Evolutionary conservation across 2,329 filamentous ascomycete species (phyloP).

Genomic region (Dendrostoma leiphaemia): DNA sequence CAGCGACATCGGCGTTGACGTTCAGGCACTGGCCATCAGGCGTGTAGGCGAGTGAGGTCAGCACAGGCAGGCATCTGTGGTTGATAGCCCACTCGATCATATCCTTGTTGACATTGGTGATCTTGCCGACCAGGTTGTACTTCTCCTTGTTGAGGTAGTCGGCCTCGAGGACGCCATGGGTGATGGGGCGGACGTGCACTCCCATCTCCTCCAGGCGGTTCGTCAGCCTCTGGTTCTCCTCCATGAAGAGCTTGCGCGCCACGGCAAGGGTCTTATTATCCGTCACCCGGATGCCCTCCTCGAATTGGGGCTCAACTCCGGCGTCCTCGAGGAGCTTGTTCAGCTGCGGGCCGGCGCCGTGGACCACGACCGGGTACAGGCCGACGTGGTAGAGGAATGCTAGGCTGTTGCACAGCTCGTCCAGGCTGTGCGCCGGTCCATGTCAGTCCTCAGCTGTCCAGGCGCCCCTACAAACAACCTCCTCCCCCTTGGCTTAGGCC

Average conservation of each 20-base stretch:
- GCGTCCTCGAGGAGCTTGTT: slow-evolving; percentile 88
- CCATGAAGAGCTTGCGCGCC: slow-evolving; percentile 87
- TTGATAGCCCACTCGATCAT: slow-evolving; percentile 90
- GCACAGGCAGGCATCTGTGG: slow-evolving; percentile 85
- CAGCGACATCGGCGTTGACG: slow-evolving; percentile 96
- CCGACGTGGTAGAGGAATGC: slow-evolving; percentile 94
- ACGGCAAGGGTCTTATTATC: slow-evolving; percentile 92
- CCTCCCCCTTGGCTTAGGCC: not conserved
- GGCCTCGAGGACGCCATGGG: slow-evolving; percentile 84
- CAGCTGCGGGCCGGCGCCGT: slow-evolving; percentile 91
- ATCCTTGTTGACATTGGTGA: slow-evolving; percentile 85
- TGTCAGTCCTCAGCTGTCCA: not conserved
- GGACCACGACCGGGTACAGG: slow-evolving; percentile 91
- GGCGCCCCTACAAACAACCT: not conserved
- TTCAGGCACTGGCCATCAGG: slow-evolving; percentile 90
- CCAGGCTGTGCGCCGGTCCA: slow-evolving; percentile 45
- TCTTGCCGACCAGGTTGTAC: slow-evolving; percentile 93
- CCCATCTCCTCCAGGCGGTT: slow-evolving; percentile 88
- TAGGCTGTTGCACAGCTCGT: slow-evolving; percentile 84
- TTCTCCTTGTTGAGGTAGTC: slow-evolving; percentile 96
- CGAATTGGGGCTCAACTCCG: slow-evolving; percentile 91
- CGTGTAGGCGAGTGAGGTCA: slow-evolving; percentile 96
- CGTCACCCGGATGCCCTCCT: slow-evolving; percentile 93
- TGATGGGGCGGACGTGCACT: slow-evolving; percentile 84
- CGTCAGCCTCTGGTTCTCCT: slow-evolving; percentile 92